These are phyloP conservation scores for Microstegium vimineum DNA, from an alignment of 176 grass and related monocot genomes.

Conservation along the genomic window DNA sequence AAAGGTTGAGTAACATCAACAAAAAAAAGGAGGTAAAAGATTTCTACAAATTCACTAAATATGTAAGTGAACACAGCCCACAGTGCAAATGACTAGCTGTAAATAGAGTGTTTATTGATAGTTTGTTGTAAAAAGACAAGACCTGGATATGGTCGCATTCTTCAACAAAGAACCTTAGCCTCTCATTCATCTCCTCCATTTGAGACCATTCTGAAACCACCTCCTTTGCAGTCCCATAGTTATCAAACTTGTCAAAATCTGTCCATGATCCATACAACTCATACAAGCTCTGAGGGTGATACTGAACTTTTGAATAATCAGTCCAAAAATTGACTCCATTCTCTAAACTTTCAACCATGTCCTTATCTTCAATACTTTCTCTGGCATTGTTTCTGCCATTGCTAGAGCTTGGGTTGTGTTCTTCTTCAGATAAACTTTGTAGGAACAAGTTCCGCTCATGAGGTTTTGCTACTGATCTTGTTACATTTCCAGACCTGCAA, in stretches of 20 bases:
- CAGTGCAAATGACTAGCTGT: not conserved
- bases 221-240: conserved; percentile 69
- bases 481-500: conserved; percentile 75
- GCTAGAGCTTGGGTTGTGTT: conserved; percentile 38
- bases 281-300: conserved; percentile 83
- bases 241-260: conserved; percentile 79
- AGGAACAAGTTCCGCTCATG: conserved; percentile 78
- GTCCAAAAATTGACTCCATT: conserved; percentile 73
- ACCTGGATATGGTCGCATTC: conserved; percentile 99
- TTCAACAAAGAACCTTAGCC: conserved; percentile 91
- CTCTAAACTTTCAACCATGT: conserved; percentile 64
- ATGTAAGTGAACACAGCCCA: not conserved
- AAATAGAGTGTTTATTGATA: conserved; percentile 16
- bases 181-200: conserved; percentile 91
- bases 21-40: not conserved
- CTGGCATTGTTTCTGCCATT: conserved; percentile 9
- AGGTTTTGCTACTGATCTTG: conserved; percentile 55
- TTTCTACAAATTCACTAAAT: not conserved
- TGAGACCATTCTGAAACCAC: conserved; percentile 72
- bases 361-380: conserved; percentile 60
- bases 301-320: conserved; percentile 92
- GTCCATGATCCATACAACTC: conserved; percentile 82
- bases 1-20: not conserved
- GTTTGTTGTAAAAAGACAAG: conserved; percentile 16
- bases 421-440: conserved; percentile 77